Evolutionary conservation across 1,284 basidiomycete genomes (phyloP), one percentile per base, ranked within the genome.

Genomic region (Cutaneotrichosporon cavernicola): DNA sequence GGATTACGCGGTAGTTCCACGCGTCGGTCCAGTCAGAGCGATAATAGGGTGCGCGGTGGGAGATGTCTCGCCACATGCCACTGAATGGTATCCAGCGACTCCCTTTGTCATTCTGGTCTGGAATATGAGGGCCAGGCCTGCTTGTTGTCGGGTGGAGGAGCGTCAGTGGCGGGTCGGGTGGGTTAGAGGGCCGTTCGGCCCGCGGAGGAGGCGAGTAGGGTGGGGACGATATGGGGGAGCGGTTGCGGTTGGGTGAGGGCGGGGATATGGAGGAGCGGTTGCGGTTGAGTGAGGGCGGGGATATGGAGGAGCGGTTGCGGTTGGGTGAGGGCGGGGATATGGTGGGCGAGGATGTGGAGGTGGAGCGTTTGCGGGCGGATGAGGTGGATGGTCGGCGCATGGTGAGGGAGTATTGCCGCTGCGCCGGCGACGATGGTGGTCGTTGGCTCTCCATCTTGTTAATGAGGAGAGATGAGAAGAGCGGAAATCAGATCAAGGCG

Each of bases 21-120:
- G 90, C 91, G 76, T 93, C 90, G 14, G 82, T 86, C 92, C 91
- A 96, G 81, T 95, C 92, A 60, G 86, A 89, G 49, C 83, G 63
- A 78, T 96, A 97, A 82, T 86, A 95, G 0, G 93, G 93, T 5
- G 85, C 81, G 51, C 94, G 85, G 11, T 89, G 84, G 56, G 82
- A 83, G n/a, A 97, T 82, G 78, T 97, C 94, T 52, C 85, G 83
- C 43, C 84, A 72, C 74, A 97, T 94, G 8, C 95, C 95, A 3
- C 52, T 26, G 61, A 66, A 66, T n/a, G 68, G 68, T 22, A 63
- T 50, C 65, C 58, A 65, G 34, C 11, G 34, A 0, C 31, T n/a
- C 26, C 49, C 40, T 9, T 30, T 14, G 43, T 14, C 30, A 58
- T 26, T 21, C 10, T 6, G 10, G 31, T 36, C 16, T 46, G 36